A percentile compares a stretch with the other conserved stretches of the same genome.
These are phyloP conservation scores for Blastobotrys ciferrii DNA, from an alignment of 1,139 yeast genomes.

Conservation along the genomic window DNA sequence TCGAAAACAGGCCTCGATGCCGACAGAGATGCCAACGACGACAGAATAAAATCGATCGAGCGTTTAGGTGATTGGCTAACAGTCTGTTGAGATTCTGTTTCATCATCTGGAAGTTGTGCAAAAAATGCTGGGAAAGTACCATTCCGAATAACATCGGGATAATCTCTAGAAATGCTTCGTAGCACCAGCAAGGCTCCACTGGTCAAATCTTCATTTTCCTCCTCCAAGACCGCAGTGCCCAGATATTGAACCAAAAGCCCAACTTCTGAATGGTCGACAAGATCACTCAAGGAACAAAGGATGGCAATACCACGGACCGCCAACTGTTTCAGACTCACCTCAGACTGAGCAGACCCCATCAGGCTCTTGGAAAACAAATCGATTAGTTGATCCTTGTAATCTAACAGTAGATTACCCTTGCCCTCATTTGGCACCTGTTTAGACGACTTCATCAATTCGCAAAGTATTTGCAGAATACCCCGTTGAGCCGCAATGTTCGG, in stretches of 20 bases:
- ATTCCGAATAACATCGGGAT: slow-evolving; percentile 52
- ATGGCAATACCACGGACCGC: slow-evolving; percentile 64
- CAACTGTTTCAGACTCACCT: slow-evolving; percentile 64
- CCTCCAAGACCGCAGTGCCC: slow-evolving; percentile 57
- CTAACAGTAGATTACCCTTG: slow-evolving; percentile 38
- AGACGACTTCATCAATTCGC: slow-evolving; percentile 47
- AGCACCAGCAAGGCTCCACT: slow-evolving; percentile 52
- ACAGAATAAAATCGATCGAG: slow-evolving; percentile 29
- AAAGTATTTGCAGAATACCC: slow-evolving; percentile 52
- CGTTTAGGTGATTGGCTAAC: slow-evolving; percentile 7
- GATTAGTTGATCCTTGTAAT: slow-evolving; percentile 63
- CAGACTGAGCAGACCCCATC: slow-evolving; percentile 62
- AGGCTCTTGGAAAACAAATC: slow-evolving; percentile 65
- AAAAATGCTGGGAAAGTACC: slow-evolving; percentile 61
- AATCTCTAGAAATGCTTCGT: slow-evolving; percentile 45
- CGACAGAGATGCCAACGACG: slow-evolving; percentile 35
- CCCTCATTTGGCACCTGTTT: slow-evolving; percentile 12
- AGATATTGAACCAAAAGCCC: slow-evolving; percentile 65
- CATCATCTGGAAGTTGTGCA: slow-evolving; percentile 46
- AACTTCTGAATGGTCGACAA: slow-evolving; percentile 53
- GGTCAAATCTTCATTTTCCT: slow-evolving; percentile 37
- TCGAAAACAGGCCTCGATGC: slow-evolving; percentile 35
- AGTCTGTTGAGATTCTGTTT: slow-evolving; percentile 22
- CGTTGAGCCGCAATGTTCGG: slow-evolving; percentile 57
- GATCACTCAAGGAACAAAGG: slow-evolving; percentile 47